A percentile compares a stretch with the other conserved stretches of the same genome.
Evolutionary conservation across 768 basidiomycete genomes (phyloP).

Genomic region (Boletus rubescentipes): DNA sequence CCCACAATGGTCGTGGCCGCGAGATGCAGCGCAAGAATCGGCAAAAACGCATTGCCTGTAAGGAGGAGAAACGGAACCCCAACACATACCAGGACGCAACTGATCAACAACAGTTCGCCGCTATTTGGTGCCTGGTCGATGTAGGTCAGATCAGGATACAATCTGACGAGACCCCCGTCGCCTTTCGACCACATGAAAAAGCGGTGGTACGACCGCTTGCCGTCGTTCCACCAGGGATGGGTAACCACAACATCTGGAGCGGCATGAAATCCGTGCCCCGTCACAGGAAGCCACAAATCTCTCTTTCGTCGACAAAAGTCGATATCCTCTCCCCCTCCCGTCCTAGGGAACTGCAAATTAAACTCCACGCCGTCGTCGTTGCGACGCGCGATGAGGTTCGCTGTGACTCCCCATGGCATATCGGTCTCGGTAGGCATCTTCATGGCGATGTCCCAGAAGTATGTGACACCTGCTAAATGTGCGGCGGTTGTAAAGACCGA

Average conservation of each 20-base stretch:
- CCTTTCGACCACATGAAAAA: constrained; percentile 62
- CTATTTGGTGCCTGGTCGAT: constrained; percentile 47
- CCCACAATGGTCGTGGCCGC: constrained; percentile 33
- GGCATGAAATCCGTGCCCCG: constrained; percentile 43
- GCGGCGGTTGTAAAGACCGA: constrained; percentile 52
- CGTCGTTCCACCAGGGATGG: constrained; percentile 59
- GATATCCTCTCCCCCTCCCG: constrained; percentile 64
- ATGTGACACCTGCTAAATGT: constrained; percentile 56
- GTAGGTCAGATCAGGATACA: constrained; percentile 49
- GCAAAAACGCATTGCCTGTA: constrained; percentile 8
- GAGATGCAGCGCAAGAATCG: constrained; percentile 22
- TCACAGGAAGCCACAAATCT: constrained; percentile 32
- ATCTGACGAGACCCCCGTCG: constrained; percentile 49
- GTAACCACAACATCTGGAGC: constrained; percentile 50
- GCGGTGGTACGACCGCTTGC: constrained; percentile 45
- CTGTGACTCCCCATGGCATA: constrained; percentile 64
- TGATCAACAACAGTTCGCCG: constrained; percentile 43
- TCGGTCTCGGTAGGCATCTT: constrained; percentile 43
- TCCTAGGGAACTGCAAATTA: constrained; percentile 54
- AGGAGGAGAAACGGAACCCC: constrained; percentile 20
- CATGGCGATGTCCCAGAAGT: constrained; percentile 60
- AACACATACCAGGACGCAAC: constrained; percentile 9
- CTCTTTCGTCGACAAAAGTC: constrained; percentile 55
- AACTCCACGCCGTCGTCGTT: constrained; percentile 45
- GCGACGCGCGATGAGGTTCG: constrained; percentile 53